A percentile compares a stretch with the other conserved stretches of the same genome.
Evolutionary conservation across 768 basidiomycete species (phyloP).

Genomic region (Cytidiella melzeri): DNA sequence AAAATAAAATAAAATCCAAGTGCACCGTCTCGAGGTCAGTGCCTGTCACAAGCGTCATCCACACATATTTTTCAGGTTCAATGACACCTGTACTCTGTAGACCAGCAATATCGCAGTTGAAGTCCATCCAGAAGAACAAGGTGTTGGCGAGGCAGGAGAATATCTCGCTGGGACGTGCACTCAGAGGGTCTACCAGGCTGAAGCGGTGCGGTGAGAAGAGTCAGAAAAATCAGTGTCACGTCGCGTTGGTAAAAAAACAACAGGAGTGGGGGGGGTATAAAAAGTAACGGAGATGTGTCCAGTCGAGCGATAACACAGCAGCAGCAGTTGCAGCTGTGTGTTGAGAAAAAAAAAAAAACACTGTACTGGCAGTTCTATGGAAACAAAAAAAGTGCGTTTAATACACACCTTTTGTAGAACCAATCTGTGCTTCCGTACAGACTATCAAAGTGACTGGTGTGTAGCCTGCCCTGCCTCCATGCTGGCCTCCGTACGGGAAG

Average conservation of each 20-base stretch:
- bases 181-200: conserved; percentile 1
- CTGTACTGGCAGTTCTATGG: too few relatives aligned
- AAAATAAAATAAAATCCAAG: too few relatives aligned
- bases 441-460: background rate
- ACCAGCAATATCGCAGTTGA: conserved; percentile 4
- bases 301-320: too few relatives aligned
- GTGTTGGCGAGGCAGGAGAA: conserved; percentile 1
- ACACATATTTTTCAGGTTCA: conserved; percentile 8
- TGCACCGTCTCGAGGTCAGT: background rate
- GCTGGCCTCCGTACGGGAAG: too few relatives aligned
- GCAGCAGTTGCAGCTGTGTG: background rate
- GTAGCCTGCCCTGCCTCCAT: too few relatives aligned
- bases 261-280: too few relatives aligned
- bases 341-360: too few relatives aligned
- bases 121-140: conserved; percentile 4
- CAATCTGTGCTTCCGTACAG: background rate
- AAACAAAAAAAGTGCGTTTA: too few relatives aligned
- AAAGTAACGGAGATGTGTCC: background rate
- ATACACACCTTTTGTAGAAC: conserved; percentile 2
- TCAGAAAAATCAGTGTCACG: too few relatives aligned
- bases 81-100: conserved; percentile 3
- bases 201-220: too few relatives aligned
- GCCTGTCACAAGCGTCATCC: conserved; percentile 1
- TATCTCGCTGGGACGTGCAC: background rate
- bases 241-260: too few relatives aligned